These are phyloP conservation scores for Arabis hirsuta DNA, from an alignment of 345 rosid species.

Conservation along the genomic window DNA sequence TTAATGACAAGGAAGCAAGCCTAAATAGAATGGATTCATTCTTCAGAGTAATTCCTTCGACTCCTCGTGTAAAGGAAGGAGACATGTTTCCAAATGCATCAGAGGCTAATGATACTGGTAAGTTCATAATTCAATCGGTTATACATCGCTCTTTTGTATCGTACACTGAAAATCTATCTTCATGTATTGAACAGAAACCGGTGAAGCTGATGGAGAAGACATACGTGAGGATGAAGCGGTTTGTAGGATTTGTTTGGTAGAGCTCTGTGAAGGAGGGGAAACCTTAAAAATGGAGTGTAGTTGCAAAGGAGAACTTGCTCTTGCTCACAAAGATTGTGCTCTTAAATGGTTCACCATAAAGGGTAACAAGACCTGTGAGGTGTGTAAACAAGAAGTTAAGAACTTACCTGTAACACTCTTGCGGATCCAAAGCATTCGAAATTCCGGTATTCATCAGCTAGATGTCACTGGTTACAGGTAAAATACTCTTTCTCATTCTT, in stretches of 20 bases:
- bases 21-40: constrained; percentile 82
- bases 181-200: constrained; percentile 51
- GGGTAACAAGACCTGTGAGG: constrained; percentile 92
- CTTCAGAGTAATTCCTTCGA: constrained; percentile 84
- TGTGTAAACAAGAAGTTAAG: constrained; percentile 82
- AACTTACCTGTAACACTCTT: constrained; percentile 88
- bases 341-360: constrained; percentile 94
- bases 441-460: constrained; percentile 41
- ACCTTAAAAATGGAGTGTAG: constrained; percentile 98
- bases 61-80: constrained; percentile 79
- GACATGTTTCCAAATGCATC: constrained; percentile 49
- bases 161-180: not conserved
- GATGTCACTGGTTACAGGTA: constrained; percentile 44
- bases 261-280: constrained; percentile 94
- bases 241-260: constrained; percentile 89
- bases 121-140: constrained; percentile 1
- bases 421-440: constrained; percentile 65
- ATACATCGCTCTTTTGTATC: not conserved
- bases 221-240: constrained; percentile 95
- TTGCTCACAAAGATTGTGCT: constrained; percentile 94
- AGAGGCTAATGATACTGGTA: constrained; percentile 55
- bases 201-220: constrained; percentile 75
- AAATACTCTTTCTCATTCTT: not conserved
- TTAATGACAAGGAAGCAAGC: constrained; percentile 63
- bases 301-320: constrained; percentile 97